Evolutionary conservation across 495 filamentous ascomycete species (phyloP).

Genomic region (Elasticomyces elasticus): DNA sequence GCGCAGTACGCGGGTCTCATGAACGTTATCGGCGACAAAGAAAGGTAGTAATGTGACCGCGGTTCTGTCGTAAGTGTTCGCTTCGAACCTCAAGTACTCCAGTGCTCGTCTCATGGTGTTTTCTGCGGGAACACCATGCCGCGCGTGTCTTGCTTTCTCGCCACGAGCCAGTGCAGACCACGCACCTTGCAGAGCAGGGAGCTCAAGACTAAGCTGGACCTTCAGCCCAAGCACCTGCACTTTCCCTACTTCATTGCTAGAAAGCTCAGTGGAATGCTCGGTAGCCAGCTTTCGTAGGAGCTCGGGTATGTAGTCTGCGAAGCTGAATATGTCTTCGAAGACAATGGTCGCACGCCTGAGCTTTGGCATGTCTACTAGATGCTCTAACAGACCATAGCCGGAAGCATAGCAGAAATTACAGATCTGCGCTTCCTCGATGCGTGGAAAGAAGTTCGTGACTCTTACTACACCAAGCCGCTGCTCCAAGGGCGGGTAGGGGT

Average conservation of each 20-base stretch:
- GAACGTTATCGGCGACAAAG: background rate
- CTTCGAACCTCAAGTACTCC: slow-evolving; percentile 8
- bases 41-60: background rate
- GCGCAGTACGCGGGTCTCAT: background rate
- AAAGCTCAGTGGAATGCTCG: background rate
- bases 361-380: background rate
- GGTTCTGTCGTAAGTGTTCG: slow-evolving; percentile 1
- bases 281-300: background rate
- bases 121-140: background rate
- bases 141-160: background rate
- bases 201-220: background rate
- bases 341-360: background rate
- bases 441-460: background rate
- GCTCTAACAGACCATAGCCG: background rate
- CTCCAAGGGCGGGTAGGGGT: background rate
- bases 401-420: background rate
- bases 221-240: background rate
- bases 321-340: slow-evolving; percentile 1
- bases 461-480: background rate
- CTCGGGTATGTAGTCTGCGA: slow-evolving; percentile 1
- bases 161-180: background rate
- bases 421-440: background rate
- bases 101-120: background rate
- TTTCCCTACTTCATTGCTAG: background rate
- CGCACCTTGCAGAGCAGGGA: background rate